Base-by-base conservation (phyloP, 495 filamentous ascomycete genomes). In the Apiosordaria backusii region DNA sequence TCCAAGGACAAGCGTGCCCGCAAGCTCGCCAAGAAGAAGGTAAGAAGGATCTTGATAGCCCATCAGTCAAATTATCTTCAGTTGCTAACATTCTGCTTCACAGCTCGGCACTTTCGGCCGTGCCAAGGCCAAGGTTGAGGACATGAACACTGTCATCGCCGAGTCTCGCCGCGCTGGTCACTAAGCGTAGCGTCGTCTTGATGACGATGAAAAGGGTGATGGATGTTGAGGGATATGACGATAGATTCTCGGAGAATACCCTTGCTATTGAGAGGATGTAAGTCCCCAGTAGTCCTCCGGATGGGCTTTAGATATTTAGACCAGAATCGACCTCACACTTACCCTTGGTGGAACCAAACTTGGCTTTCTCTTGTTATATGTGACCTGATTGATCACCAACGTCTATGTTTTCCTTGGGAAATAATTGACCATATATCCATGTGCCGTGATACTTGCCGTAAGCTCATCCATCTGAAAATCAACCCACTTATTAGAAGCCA, bases 41-140 rank as follows among this genome's bases (percentile, higher is more conserved):
- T 45, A 45, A 2, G 35, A 82, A n/a, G n/a, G n/a, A 71, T 72
- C 66, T 65, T 27, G 27, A 35, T 21, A 50, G 24, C 40, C 61
- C 10, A 6, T 6, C 0, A 0, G 21, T 23, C 0, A 22, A n/a
- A 6, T 65, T 6, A n/a, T 57, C 25, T n/a, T 29, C 27, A 21
- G 55, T 26, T n/a, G 61, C 61, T 67, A 55, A 67, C 65, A 50
- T 5, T 24, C 7, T 7, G 72, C 35, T 45, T 45, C 35, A 0
- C 35, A 45, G 73, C 94, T 99, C 84, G 95, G 95, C 76, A 97
- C 95, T 75, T 98, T 97, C 84, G 89, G 89, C 77, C 94, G 95
- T 76, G 96, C 94, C 74, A 99, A 99, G 93, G 86, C 87, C 75
- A 98, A 98, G 92, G 95, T 98, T 70, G 95, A 99, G 81, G 93